These are phyloP conservation scores for Aspergillus kassunensis DNA, from an alignment of 495 filamentous ascomycete genomes.

Conservation along the genomic window DNA sequence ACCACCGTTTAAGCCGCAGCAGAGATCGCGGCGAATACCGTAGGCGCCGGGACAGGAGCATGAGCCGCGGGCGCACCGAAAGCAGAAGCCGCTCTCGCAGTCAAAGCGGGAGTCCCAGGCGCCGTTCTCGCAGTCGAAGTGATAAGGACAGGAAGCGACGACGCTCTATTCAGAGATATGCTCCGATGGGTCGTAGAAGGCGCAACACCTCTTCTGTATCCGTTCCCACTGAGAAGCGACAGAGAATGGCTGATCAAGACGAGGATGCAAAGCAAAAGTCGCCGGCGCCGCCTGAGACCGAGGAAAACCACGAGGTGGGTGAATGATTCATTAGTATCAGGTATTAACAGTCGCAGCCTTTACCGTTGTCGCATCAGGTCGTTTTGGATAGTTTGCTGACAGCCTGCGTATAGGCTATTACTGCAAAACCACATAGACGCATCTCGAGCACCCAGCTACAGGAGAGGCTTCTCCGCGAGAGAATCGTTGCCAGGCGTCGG, in stretches of 20 bases:
- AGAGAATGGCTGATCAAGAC: conserved; percentile 58
- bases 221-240: conserved; percentile 47
- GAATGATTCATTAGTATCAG: conserved; percentile 28
- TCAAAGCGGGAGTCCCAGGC: conserved; percentile 28
- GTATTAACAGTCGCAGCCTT: conserved; percentile 7
- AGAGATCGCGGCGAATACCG: conserved; percentile 29
- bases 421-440: conserved; percentile 7
- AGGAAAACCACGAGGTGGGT: conserved; percentile 46
- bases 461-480: conserved; percentile 64
- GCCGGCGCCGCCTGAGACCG: conserved; percentile 25
- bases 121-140: conserved; percentile 27
- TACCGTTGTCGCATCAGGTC: not conserved
- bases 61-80: conserved; percentile 38
- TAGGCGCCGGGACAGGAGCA: conserved; percentile 40
- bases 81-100: conserved; percentile 41
- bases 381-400: conserved; percentile 11
- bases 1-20: conserved; percentile 40
- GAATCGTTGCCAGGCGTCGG: conserved; percentile 52
- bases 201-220: conserved; percentile 52
- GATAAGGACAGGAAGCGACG: conserved; percentile 45
- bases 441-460: conserved; percentile 53
- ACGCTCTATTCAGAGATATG: conserved; percentile 50
- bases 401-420: conserved; percentile 3
- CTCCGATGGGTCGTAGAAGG: conserved; percentile 43
- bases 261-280: conserved; percentile 46